Evolutionary conservation across 2,329 filamentous ascomycete species (phyloP), one percentile per base, ranked within the genome.

Genomic region (Shiraia sp.): DNA sequence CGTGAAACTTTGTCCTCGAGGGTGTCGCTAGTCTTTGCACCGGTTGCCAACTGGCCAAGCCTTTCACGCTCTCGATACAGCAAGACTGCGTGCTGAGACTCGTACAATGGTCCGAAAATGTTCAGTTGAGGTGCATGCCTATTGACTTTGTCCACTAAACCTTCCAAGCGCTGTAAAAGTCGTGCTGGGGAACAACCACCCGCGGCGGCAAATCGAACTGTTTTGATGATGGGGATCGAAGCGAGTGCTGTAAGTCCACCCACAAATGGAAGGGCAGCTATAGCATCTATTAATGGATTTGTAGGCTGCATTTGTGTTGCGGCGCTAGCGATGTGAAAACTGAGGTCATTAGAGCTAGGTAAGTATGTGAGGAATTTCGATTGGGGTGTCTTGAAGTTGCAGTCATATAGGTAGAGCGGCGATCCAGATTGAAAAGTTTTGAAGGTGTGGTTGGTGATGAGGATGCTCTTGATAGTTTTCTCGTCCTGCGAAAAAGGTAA

Each of bases 121-220:
- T 50, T 40, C 4, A 63, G 56, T 7, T 53, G 45, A 1, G 60
- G 58, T 2, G 58, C 31, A 10, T 64, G 56, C 12, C 50, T 49
- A 32, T 68, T 58, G 0, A 66, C 53, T 40, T 69, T 69, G 25
- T 64, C 63, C 15, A 69, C 53, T 10, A 69, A 52, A 9, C 48
- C 56, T 43, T 69, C 65, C 5, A 69, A 47, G 22, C 63, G 62
- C 38, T 65, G 63, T n/a, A 68, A 57, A 2, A 69, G 54, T 5
- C 60, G 60, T 7, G 48, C 64, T 1, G 59, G 49, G 0, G 53
- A 40, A 2, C 64, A 49, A 5, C 63, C 59, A 4, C 46, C 63
- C 1, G 57, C 57, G 10, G 63, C 40, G 24, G 66, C 44, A 46
- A 67, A 67, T 2, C 43, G 50, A 2, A 63, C 24, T 1, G 59